phyloP scores from a whole-genome alignment of 2,329 filamentous ascomycete genomes.

The Cucurbitaria berberidis region DNA sequence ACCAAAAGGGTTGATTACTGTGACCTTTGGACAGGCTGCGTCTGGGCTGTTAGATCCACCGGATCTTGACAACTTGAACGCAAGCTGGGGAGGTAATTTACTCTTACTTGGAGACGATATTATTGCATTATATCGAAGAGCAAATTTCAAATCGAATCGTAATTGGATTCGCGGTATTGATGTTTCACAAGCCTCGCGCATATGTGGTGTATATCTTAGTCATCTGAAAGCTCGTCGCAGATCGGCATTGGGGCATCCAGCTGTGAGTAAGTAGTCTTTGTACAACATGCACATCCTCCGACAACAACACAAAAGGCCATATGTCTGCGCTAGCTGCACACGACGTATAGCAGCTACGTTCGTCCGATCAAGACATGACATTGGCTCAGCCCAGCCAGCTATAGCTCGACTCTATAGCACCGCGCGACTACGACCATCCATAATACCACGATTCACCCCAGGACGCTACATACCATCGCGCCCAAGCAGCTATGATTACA shows the following conservation, averaged over 20 bases:
- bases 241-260: constrained; percentile 13
- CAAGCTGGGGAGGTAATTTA: no score
- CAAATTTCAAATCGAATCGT: neutral
- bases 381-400: constrained; percentile 1
- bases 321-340: constrained; percentile 39
- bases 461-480: neutral
- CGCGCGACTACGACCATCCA: constrained; percentile 10
- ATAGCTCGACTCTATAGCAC: constrained; percentile 11
- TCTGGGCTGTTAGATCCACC: constrained; percentile 12
- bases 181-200: neutral
- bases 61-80: constrained; percentile 11
- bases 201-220: neutral
- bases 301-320: constrained; percentile 16
- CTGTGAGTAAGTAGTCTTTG: constrained; percentile 9
- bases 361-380: neutral
- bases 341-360: constrained; percentile 17
- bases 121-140: no score
- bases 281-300: constrained; percentile 33
- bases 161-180: neutral
- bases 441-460: constrained; percentile 1
- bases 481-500: constrained; percentile 29
- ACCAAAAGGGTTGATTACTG: neutral
- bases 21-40: constrained; percentile 1
- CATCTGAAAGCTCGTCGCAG: neutral
- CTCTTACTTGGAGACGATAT: neutral